Conservation (phyloP, 345 rosid species). For the Eucalyptus tenuipes region DNA sequence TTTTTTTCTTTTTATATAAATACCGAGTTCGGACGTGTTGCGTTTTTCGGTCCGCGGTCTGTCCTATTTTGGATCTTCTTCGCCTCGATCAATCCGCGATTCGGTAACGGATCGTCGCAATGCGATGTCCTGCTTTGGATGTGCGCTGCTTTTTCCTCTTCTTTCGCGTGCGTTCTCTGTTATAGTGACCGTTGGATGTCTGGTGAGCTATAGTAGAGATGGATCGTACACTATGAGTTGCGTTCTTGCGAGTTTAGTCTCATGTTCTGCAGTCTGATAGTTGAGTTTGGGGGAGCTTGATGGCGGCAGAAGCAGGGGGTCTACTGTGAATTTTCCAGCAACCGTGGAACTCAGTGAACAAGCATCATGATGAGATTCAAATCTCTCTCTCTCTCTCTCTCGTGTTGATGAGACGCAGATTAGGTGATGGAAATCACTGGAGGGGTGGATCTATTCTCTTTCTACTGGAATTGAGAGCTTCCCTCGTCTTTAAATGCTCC, state of each 20-base stretch:
- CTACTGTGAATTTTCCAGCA: neutral
- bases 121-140: neutral
- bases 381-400: neutral
- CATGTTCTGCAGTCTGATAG: neutral
- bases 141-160: neutral
- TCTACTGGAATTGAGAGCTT: neutral
- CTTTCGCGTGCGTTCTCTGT: neutral
- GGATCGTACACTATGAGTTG: neutral
- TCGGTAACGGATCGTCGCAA: neutral
- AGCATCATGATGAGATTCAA: neutral
- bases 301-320: neutral
- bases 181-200: neutral
- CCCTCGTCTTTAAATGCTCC: neutral
- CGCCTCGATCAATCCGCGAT: neutral
- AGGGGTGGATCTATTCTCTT: neutral
- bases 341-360: neutral
- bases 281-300: neutral
- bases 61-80: neutral
- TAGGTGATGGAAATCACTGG: neutral
- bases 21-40: neutral
- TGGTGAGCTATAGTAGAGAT: neutral
- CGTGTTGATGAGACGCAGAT: neutral
- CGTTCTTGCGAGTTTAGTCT: neutral
- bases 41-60: neutral
- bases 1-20: no score